Percentiles rank a stretch among this genome's conserved stretches.
Evolutionary conservation across 2,329 filamentous ascomycete species (phyloP).

Genomic region (Ophiognomonia clavigignenti-juglandacearum): DNA sequence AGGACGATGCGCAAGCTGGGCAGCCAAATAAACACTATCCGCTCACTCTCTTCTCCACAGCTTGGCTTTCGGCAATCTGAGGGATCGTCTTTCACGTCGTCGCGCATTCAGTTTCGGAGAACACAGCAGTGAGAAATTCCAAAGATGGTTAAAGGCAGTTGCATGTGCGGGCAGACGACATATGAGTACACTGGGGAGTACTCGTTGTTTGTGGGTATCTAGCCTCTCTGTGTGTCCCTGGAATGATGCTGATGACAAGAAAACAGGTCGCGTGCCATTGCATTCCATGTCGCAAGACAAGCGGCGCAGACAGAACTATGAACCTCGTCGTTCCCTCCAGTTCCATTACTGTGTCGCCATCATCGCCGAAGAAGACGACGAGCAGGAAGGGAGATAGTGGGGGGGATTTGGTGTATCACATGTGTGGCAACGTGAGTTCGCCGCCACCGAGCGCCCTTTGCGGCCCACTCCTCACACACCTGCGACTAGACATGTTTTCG

Average conservation of each 20-base stretch:
- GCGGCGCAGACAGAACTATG: conserved; percentile 5
- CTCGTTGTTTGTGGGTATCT: conserved; percentile 1
- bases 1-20: too few species aligned
- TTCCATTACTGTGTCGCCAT: conserved; percentile 1
- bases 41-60: too few species aligned
- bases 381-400: conserved; percentile 9
- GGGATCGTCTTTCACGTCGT: too few species aligned
- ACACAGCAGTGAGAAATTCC: too few species aligned
- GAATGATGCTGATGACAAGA: background rate
- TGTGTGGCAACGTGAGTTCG: conserved; percentile 2
- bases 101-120: too few species aligned
- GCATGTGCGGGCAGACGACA: conserved; percentile 5
- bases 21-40: too few species aligned
- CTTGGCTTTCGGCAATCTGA: too few species aligned
- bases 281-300: conserved; percentile 10
- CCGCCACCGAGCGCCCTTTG: background rate
- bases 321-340: conserved; percentile 5
- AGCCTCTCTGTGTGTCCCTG: background rate
- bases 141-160: conserved; percentile 8
- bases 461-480: background rate
- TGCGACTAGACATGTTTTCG: too few species aligned
- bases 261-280: conserved; percentile 7
- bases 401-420: conserved; percentile 4
- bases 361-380: conserved; percentile 3
- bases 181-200: conserved; percentile 10